These are phyloP conservation scores for Wickerhamiella cacticola DNA, from an alignment of 805 yeast genomes.

Conservation along the genomic window DNA sequence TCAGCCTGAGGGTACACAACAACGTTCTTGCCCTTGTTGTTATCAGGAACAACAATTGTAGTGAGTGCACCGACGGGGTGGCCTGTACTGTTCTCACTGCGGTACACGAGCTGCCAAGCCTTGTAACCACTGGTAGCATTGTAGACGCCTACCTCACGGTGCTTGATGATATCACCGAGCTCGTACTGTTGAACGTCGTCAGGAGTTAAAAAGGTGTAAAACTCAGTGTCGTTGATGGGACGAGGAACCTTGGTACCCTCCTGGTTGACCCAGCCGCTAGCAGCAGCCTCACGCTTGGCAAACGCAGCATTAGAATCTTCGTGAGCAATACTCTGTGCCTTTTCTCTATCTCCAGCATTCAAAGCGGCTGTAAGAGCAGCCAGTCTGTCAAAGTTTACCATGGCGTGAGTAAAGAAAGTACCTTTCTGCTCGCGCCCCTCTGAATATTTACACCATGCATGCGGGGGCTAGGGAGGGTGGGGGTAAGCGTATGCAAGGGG, in stretches of 20 bases:
- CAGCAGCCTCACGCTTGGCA: neutral
- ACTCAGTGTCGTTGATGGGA: conserved; percentile 17
- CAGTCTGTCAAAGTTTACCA: conserved; percentile 7
- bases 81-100: conserved; percentile 14
- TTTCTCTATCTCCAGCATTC: neutral
- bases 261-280: conserved; percentile 16
- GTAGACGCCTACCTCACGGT: conserved; percentile 17
- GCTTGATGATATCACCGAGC: conserved; percentile 10
- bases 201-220: conserved; percentile 14
- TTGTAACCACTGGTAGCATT: conserved; percentile 1
- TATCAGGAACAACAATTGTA: conserved; percentile 16
- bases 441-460: too few species aligned
- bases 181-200: conserved; percentile 7
- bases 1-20: conserved; percentile 21
- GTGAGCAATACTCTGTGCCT: neutral
- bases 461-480: too few species aligned
- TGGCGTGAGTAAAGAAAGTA: too few species aligned
- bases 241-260: conserved; percentile 12
- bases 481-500: too few species aligned
- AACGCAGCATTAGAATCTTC: neutral
- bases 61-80: conserved; percentile 14
- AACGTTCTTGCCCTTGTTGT: conserved; percentile 14
- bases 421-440: too few species aligned
- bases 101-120: conserved; percentile 17
- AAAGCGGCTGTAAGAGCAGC: conserved; percentile 4